These are phyloP conservation scores for Hygrocybe coccinea DNA, from an alignment of 768 basidiomycete genomes.

Conservation along the genomic window DNA sequence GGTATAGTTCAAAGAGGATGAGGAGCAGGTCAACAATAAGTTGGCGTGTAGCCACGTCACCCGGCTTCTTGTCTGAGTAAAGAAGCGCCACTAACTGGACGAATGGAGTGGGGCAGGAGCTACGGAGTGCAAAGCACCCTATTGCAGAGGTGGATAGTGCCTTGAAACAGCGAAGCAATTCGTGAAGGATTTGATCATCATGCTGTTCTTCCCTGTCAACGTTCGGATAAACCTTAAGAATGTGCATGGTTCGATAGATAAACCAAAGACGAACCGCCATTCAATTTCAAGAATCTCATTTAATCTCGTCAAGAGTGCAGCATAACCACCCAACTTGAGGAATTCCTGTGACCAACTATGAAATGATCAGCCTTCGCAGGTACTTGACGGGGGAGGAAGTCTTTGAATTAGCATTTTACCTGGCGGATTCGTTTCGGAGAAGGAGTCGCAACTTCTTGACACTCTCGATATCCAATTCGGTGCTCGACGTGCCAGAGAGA, in stretches of 20 bases:
- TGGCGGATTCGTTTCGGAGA: conserved; percentile 87
- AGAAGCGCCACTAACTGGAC: conserved; percentile 75
- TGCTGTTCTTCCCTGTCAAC: conserved; percentile 89
- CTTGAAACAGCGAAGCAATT: conserved; percentile 89
- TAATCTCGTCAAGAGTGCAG: conserved; percentile 72
- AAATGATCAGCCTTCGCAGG: not conserved
- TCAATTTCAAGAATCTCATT: conserved; percentile 93
- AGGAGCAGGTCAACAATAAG: conserved; percentile 84
- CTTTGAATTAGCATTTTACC: conserved; percentile 38
- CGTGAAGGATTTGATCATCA: conserved; percentile 90
- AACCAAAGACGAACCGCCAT: conserved; percentile 73
- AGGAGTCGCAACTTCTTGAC: conserved; percentile 85
- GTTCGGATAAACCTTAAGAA: not conserved
- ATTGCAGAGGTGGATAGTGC: conserved; percentile 85
- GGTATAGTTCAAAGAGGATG: conserved; percentile 87
- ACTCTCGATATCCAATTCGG: conserved; percentile 74
- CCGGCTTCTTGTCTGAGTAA: conserved; percentile 97
- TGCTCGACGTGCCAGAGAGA: conserved; percentile 63
- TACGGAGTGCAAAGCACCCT: conserved; percentile 87
- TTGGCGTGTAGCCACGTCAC: conserved; percentile 85
- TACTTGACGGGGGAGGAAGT: not conserved
- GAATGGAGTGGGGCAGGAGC: conserved; percentile 84
- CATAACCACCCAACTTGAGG: conserved; percentile 77
- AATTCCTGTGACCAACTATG: conserved; percentile 88
- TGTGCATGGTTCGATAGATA: not conserved